Evolutionary conservation across 352 stramenopile genomes (phyloP), one percentile per base, ranked within the genome.

Genomic region (Phytophthora palmivora): DNA sequence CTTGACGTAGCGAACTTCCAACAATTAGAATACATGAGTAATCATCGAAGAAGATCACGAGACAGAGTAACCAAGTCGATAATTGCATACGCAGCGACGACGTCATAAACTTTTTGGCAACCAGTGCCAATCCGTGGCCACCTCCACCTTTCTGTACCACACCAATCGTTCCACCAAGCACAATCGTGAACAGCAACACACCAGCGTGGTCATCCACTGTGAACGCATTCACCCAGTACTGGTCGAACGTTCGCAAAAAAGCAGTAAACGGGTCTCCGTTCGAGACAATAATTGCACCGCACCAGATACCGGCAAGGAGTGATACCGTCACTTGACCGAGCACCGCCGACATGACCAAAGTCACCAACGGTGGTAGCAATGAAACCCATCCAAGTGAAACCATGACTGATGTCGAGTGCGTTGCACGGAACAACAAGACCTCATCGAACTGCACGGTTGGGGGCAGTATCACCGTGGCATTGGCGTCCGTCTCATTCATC

Each of bases 11-110:
- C 48, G 88, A 94, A 69, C 86, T 95, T 51, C 91, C 91, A 41
- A 97, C 86, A 70, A 97, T 96, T 14, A 97, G 66, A 42, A 96
- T 96, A 61, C 84, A 96, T 60, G 89, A 95, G 74, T 96, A 97
- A 72, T 97, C 91, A 63, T 97, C 91, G 58, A 97, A 97, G 78
- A 97, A 97, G 65, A 97, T 94, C 52, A 95, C 68, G 46, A 93
- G 65, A 45, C 87, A 95, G 21, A 95, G 63, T 43, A 91, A 54
- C 84, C 84, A 95, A 41, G 87, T 92, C 16, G 85, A 85, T 22
- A 97, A 67, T 60, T 94, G 86, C 81, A 93, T 93, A 11, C 85
- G 79, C 51, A 95, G 65, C 41, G 82, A 89, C 33, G 83, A 88
- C 10, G 81, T 93, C 85, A 94, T 94, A 63, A 81, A 91, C 60